phyloP scores from a whole-genome alignment of 495 filamentous ascomycete genomes.

The Aspergillus egyptiacus region DNA sequence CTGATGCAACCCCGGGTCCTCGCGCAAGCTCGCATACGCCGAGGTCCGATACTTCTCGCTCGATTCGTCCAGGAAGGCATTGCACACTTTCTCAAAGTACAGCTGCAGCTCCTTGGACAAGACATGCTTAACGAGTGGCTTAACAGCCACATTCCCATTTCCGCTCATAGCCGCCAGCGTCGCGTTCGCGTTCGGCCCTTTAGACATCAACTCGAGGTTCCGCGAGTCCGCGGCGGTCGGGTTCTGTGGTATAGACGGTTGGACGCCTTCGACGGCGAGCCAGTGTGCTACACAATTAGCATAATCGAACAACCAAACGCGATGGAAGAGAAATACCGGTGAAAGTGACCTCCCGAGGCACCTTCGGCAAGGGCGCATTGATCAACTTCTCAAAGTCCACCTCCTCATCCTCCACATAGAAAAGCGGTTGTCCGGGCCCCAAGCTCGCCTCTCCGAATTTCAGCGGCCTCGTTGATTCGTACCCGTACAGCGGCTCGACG shows the following conservation, averaged over 20 bases:
- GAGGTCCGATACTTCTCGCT: constrained; percentile 82
- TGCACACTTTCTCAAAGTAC: constrained; percentile 94
- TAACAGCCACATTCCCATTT: constrained; percentile 72
- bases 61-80: constrained; percentile 74
- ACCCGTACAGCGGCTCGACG: constrained; percentile 92
- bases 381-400: constrained; percentile 98
- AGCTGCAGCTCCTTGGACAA: constrained; percentile 90
- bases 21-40: constrained; percentile 69
- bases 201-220: constrained; percentile 76
- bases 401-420: constrained; percentile 97
- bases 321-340: constrained; percentile 53
- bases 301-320: not conserved
- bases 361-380: constrained; percentile 89
- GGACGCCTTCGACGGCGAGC: constrained; percentile 92
- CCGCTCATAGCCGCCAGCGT: constrained; percentile 76
- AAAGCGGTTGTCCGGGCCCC: constrained; percentile 90
- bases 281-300: constrained; percentile 66
- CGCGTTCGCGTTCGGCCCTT: constrained; percentile 79
- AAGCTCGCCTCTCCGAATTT: constrained; percentile 90
- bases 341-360: constrained; percentile 86
- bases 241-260: constrained; percentile 93
- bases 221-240: constrained; percentile 77
- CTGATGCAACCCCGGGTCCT: constrained; percentile 90
- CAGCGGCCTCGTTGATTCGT: constrained; percentile 80
- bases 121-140: constrained; percentile 89